phyloP scores from a whole-genome alignment of 2,329 filamentous ascomycete species.

The Epichloe baconii region DNA sequence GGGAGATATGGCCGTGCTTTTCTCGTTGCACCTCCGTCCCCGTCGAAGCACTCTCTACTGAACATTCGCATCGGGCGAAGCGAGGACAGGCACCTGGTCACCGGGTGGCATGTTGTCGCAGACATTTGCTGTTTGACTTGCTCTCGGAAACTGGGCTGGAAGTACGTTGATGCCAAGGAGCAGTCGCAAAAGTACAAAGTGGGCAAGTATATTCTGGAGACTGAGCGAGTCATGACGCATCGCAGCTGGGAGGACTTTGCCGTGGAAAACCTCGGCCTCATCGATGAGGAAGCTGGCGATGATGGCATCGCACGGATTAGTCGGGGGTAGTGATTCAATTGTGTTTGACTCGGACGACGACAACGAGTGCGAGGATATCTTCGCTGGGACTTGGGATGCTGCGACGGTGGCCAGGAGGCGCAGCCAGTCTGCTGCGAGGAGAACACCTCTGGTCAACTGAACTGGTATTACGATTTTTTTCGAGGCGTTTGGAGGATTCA shows the following conservation, averaged over 20 bases:
- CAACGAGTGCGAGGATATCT: conserved; percentile 54
- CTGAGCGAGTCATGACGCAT: conserved; percentile 38
- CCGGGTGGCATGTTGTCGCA: conserved; percentile 50
- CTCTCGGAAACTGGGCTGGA: conserved; percentile 48
- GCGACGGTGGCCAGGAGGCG: conserved; percentile 35
- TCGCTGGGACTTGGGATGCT: conserved; percentile 48
- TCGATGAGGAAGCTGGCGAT: conserved; percentile 5
- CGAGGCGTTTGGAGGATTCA: not conserved
- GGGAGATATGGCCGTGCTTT: conserved; percentile 52
- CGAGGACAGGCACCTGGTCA: conserved; percentile 45
- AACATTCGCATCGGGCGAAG: conserved; percentile 43
- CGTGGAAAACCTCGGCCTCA: conserved; percentile 5
- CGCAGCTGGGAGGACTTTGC: conserved; percentile 35
- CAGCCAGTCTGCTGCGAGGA: conserved; percentile 21
- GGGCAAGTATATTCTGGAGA: conserved; percentile 56
- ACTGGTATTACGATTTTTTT: not conserved
- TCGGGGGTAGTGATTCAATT: conserved; percentile 20
- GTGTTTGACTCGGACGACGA: conserved; percentile 52
- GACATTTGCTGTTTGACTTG: conserved; percentile 49
- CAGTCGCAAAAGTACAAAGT: conserved; percentile 51
- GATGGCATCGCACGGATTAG: not conserved
- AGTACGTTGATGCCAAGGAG: conserved; percentile 52
- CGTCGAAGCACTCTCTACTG: conserved; percentile 23
- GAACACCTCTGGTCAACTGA: not conserved
- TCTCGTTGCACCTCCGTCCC: conserved; percentile 35